Percentiles rank a stretch among this genome's conserved stretches.
These are phyloP conservation scores for Phytophthora litchii DNA, from an alignment of 352 stramenopile genomes.

Conservation along the genomic window DNA sequence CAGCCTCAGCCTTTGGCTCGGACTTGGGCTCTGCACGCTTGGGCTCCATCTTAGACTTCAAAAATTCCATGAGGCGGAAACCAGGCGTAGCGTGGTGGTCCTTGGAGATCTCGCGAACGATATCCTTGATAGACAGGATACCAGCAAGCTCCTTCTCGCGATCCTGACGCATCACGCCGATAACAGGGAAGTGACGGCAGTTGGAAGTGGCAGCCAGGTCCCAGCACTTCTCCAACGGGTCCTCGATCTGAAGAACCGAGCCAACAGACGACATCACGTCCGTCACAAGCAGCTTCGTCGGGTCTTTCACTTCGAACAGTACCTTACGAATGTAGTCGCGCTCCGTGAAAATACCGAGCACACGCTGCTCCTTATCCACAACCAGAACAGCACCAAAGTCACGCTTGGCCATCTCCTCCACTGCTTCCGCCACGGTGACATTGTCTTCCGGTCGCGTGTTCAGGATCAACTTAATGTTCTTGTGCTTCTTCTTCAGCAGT, in stretches of 20 bases:
- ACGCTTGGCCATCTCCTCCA: conserved; percentile 77
- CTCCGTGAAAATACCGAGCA: conserved; percentile 87
- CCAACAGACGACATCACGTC: conserved; percentile 66
- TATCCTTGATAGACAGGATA: conserved; percentile 87
- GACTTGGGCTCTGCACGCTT: conserved; percentile 45
- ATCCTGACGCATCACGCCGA: conserved; percentile 74
- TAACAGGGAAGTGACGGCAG: conserved; percentile 85
- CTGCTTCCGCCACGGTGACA: conserved; percentile 71
- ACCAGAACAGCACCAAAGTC: conserved; percentile 86
- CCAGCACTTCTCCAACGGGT: conserved; percentile 83
- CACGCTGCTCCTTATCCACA: conserved; percentile 84
- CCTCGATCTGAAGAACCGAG: conserved; percentile 74
- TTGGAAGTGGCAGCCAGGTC: conserved; percentile 64
- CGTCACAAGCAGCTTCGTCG: conserved; percentile 53
- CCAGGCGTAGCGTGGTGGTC: conserved; percentile 70
- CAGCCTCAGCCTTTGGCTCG: conserved; percentile 23
- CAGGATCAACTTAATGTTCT: conserved; percentile 79
- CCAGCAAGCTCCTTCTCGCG: conserved; percentile 83
- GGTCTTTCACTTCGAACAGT: conserved; percentile 71
- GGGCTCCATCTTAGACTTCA: conserved; percentile 79
- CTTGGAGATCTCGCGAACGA: conserved; percentile 86
- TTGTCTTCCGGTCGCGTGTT: conserved; percentile 85
- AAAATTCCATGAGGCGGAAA: conserved; percentile 86
- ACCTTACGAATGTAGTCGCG: conserved; percentile 86
- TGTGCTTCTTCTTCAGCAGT: conserved; percentile 86